These are phyloP conservation scores for Neurospora terricola DNA, from an alignment of 495 filamentous ascomycete species.

Conservation along the genomic window DNA sequence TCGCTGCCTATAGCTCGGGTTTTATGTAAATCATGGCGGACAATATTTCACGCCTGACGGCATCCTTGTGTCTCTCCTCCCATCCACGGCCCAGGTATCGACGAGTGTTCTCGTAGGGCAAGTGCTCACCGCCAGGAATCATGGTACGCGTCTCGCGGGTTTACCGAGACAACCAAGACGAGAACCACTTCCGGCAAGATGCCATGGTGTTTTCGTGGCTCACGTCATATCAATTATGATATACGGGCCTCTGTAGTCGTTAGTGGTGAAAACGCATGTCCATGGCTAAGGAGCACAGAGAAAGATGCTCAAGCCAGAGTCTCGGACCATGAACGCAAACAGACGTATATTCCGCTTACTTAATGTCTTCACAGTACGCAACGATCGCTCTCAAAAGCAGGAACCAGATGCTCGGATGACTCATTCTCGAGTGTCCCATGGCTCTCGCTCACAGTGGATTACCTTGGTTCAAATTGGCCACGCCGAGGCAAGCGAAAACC, in stretches of 20 bases:
- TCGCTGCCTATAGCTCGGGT: slow-evolving; percentile 29
- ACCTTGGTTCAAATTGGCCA: neutral
- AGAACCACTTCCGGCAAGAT: neutral
- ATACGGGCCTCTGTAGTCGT: neutral
- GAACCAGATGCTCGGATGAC: neutral
- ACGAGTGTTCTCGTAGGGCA: neutral
- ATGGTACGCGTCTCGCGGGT: neutral
- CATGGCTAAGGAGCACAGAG: neutral
- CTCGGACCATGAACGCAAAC: neutral
- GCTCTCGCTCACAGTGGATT: neutral
- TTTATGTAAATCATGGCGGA: slow-evolving; percentile 31
- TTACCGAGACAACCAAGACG: neutral
- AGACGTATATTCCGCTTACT: neutral
- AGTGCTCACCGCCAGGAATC: neutral
- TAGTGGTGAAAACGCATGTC: neutral
- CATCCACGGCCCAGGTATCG: neutral
- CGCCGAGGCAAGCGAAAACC: neutral
- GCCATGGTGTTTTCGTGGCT: neutral
- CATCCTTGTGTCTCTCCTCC: slow-evolving; percentile 14
- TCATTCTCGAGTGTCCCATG: neutral
- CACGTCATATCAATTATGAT: neutral
- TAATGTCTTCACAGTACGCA: neutral
- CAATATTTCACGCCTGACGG: slow-evolving; percentile 25
- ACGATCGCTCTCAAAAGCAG: neutral
- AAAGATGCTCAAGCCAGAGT: neutral